Percentiles rank a stretch among this genome's conserved stretches.
phyloP scores from a whole-genome alignment of 768 basidiomycete genomes.

The Tulasnella sp. region DNA sequence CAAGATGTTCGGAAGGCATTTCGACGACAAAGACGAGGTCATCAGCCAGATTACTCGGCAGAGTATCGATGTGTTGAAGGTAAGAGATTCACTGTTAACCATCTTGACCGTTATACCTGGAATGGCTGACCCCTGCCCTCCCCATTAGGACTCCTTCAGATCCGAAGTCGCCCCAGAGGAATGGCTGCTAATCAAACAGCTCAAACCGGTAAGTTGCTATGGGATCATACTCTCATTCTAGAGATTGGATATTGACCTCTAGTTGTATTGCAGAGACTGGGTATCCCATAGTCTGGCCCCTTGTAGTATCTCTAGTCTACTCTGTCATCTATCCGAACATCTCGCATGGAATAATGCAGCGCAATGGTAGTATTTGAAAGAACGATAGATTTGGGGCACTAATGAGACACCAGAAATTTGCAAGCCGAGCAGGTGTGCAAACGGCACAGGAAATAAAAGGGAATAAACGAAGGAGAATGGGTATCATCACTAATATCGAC shows the following conservation, averaged over 20 bases:
- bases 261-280: background rate
- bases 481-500: background rate
- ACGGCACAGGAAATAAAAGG: background rate
- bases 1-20: conserved; percentile 95
- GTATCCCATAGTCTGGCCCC: conserved; percentile 15
- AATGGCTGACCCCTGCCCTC: conserved; percentile 24
- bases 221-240: background rate
- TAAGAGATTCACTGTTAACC: conserved; percentile 43
- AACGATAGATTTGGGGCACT: no score
- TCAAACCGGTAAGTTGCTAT: conserved; percentile 72
- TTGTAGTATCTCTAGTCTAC: background rate
- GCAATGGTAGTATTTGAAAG: background rate
- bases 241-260: background rate
- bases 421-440: background rate
- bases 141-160: conserved; percentile 75
- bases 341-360: background rate
- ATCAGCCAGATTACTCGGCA: conserved; percentile 87
- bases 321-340: background rate
- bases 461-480: conserved; percentile 10
- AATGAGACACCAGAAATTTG: no score
- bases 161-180: conserved; percentile 87
- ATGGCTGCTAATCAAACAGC: conserved; percentile 86
- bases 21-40: conserved; percentile 93
- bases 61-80: conserved; percentile 96
- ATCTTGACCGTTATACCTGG: background rate